phyloP scores from a whole-genome alignment of 2,329 filamentous ascomycete genomes.

The Fusarium sp. region DNA sequence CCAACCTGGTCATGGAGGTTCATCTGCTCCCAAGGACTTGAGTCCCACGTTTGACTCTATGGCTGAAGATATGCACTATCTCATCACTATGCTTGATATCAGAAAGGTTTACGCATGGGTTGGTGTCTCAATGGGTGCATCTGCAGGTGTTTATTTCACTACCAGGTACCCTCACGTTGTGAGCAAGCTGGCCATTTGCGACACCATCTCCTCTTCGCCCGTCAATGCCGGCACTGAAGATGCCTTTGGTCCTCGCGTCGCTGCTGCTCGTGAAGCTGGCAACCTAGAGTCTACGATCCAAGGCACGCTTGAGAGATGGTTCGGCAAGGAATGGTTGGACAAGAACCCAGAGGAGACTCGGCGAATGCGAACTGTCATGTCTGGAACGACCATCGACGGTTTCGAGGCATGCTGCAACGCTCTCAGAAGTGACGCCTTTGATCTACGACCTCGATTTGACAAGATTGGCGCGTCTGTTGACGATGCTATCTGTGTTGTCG shows the following conservation, averaged over 20 bases:
- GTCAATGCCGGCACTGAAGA: constrained; percentile 55
- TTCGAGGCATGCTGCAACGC: constrained; percentile 60
- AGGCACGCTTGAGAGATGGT: constrained; percentile 59
- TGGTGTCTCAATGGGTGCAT: constrained; percentile 63
- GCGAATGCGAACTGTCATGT: constrained; percentile 56
- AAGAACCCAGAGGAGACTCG: constrained; percentile 54
- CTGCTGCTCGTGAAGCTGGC: constrained; percentile 53
- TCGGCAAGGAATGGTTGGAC: constrained; percentile 56
- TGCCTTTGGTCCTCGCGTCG: constrained; percentile 55
- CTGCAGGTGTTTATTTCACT: constrained; percentile 58
- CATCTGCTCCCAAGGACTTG: constrained; percentile 53
- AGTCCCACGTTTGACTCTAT: constrained; percentile 58
- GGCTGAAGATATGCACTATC: constrained; percentile 55
- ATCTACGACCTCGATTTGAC: constrained; percentile 55
- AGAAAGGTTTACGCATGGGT: constrained; percentile 58
- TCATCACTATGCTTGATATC: constrained; percentile 54
- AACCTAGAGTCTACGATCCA: constrained; percentile 52
- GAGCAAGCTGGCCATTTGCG: constrained; percentile 57
- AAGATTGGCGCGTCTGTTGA: constrained; percentile 54
- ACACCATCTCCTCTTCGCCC: constrained; percentile 59
- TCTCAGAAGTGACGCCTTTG: constrained; percentile 55
- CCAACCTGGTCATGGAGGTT: constrained; percentile 60
- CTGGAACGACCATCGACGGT: constrained; percentile 56
- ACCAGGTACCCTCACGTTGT: constrained; percentile 57
- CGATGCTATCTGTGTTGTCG: constrained; percentile 57